These are phyloP conservation scores for Tetrapisispora iriomotensis DNA, from an alignment of 805 yeast species.

Conservation along the genomic window DNA sequence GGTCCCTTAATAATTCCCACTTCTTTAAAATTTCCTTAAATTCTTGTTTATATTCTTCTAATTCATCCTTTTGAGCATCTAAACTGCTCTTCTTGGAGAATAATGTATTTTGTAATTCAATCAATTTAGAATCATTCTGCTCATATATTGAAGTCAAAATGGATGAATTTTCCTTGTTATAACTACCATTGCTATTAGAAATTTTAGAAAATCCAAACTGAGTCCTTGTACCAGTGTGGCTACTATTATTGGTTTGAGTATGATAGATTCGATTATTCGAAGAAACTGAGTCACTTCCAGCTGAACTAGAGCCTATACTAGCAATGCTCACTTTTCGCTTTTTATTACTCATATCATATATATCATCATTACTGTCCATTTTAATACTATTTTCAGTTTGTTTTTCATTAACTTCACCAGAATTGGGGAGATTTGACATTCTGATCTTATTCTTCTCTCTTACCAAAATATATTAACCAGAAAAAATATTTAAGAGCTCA, in stretches of 20 bases:
- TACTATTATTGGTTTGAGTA: neutral
- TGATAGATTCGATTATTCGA: neutral
- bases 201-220: neutral
- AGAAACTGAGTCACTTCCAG: neutral
- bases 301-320: neutral
- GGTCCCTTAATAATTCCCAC: constrained; percentile 23
- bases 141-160: constrained; percentile 25
- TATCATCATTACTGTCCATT: neutral
- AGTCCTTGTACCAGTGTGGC: neutral
- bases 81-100: constrained; percentile 19
- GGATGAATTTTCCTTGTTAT: constrained; percentile 6
- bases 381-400: too few species aligned
- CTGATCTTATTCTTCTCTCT: too few species aligned
- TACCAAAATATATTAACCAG: too few species aligned
- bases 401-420: neutral
- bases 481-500: too few species aligned
- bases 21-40: constrained; percentile 17
- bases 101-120: constrained; percentile 21
- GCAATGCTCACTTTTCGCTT: neutral
- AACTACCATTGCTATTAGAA: neutral
- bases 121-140: constrained; percentile 24
- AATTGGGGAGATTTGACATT: too few species aligned
- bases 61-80: constrained; percentile 19
- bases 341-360: neutral
- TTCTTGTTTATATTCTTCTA: constrained; percentile 13